These are phyloP conservation scores for Ambrosia artemisiifolia DNA, from an alignment of 129 eudicot species.

Conservation along the genomic window DNA sequence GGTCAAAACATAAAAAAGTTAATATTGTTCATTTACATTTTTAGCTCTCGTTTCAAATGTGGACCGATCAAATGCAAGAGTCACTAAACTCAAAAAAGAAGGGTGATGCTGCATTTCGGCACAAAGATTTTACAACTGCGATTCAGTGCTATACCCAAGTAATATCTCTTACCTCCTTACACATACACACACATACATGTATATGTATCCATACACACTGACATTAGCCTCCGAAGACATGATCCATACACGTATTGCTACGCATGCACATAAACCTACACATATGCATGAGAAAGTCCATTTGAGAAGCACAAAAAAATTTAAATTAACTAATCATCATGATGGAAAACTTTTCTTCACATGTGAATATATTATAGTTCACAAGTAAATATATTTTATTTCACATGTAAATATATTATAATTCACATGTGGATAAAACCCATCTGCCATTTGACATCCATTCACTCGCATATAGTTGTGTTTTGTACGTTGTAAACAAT, in stretches of 20 bases:
- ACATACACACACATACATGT: too few species aligned
- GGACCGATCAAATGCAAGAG: constrained; percentile 70
- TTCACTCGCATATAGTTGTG: background rate
- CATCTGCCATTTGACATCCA: too few species aligned
- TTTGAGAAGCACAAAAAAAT: too few species aligned
- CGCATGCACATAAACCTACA: too few species aligned
- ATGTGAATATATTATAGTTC: background rate
- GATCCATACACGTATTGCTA: too few species aligned
- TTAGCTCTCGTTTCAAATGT: constrained; percentile 68
- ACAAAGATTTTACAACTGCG: constrained; percentile 50
- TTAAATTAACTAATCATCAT: too few species aligned
- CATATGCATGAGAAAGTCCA: background rate
- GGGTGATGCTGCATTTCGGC: constrained; percentile 62
- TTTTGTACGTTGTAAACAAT: background rate
- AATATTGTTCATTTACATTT: background rate
- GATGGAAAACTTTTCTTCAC: background rate
- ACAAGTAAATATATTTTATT: too few species aligned
- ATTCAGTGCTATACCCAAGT: constrained; percentile 67
- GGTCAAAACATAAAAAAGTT: background rate
- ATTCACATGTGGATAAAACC: too few species aligned
- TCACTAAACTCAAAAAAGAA: constrained; percentile 54
- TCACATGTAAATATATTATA: background rate
- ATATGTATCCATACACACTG: too few species aligned
- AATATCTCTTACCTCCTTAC: background rate
- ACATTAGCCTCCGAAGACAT: too few species aligned